Evolutionary conservation across 1,284 basidiomycete species (phyloP), one percentile per base, ranked within the genome.

Genomic region (Sporisorium scitamineum): DNA sequence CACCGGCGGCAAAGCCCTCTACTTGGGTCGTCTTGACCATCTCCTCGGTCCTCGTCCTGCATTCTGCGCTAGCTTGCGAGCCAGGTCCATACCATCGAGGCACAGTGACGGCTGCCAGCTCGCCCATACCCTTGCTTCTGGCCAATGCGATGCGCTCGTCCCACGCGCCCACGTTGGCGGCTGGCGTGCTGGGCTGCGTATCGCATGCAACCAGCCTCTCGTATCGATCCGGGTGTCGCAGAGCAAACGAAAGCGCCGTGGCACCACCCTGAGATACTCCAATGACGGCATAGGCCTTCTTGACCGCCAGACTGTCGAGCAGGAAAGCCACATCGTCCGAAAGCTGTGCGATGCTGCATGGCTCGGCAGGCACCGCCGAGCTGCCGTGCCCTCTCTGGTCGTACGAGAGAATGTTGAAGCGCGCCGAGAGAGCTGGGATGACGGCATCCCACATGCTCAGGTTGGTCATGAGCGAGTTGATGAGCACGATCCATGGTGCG

Each of bases 261-360:
- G 87, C 87, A n/a, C 87, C 87, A 26, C 87, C 87, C 70, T 87
- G 87, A 10, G 86, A 87, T 20, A 87, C 86, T 11, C 87, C 87
- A 57, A 87, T 85, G 39, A 87, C 78, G 44, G 86, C 79, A 18
- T 80, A 68, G 0, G 74, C 75, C 59, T 76, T 73, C 27, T 66
- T 64, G 54, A 87, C 80, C 1, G 71, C 78, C 41, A 87, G 80
- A 26, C 80, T 78, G n/a, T 77, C 65, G 31, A 87, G 80, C 27
- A 87, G 70, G 34, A 70, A 76, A 18, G 85, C 82, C n/a, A 86
- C 80, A 66, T 87, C 87, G 70, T 85, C 82, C 18, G 86, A 84
- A 22, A 87, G 82, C 44, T 84, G 67, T 32, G 85, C 74, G 41
- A 87, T 78, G 11, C 82, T 87, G 72, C 84, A 86, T 2, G 82